Percentiles rank a stretch among this genome's conserved stretches.
phyloP scores from a whole-genome alignment of 108 stramenopile species.

The Nitzschia sp. region DNA sequence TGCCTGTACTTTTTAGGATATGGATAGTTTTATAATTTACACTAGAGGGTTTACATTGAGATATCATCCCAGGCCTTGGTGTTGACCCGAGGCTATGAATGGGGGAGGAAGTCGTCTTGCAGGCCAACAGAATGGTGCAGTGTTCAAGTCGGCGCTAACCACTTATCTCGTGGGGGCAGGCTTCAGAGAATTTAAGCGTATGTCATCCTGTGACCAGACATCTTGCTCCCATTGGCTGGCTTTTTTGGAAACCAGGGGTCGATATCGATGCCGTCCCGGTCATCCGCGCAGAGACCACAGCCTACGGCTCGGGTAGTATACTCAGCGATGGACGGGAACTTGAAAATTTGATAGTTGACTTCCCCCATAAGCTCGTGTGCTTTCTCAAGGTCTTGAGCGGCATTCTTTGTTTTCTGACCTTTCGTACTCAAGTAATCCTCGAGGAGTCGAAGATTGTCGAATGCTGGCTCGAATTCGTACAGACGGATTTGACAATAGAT shows the following conservation, averaged over 20 bases:
- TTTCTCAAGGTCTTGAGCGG: conserved; percentile 24
- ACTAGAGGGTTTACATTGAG: too few species aligned
- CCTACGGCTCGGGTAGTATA: conserved; percentile 28
- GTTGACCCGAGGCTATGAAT: too few species aligned
- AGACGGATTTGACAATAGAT: conserved; percentile 39
- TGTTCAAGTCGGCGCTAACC: too few species aligned
- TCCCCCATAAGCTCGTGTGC: conserved; percentile 58
- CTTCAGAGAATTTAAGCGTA: conserved; percentile 38
- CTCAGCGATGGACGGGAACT: conserved; percentile 48
- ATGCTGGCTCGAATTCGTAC: conserved; percentile 43
- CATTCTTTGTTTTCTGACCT: conserved; percentile 25
- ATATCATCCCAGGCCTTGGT: too few species aligned
- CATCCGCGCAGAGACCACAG: conserved; percentile 38
- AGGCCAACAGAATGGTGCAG: too few species aligned
- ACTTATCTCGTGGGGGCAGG: too few species aligned
- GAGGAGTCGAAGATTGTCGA: conserved; percentile 35
- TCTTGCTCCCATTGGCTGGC: conserved; percentile 61
- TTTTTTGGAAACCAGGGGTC: conserved; percentile 47
- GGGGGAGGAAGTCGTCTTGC: too few species aligned
- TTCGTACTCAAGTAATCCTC: conserved; percentile 42
- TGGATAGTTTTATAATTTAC: too few species aligned
- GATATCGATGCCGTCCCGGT: conserved; percentile 31
- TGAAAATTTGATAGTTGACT: conserved; percentile 60
- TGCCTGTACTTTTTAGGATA: too few species aligned
- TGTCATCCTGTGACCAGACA: conserved; percentile 65